Evolutionary conservation across 345 rosid species (phyloP), one percentile per base, ranked within the genome.

Genomic region (Linum lewisii): DNA sequence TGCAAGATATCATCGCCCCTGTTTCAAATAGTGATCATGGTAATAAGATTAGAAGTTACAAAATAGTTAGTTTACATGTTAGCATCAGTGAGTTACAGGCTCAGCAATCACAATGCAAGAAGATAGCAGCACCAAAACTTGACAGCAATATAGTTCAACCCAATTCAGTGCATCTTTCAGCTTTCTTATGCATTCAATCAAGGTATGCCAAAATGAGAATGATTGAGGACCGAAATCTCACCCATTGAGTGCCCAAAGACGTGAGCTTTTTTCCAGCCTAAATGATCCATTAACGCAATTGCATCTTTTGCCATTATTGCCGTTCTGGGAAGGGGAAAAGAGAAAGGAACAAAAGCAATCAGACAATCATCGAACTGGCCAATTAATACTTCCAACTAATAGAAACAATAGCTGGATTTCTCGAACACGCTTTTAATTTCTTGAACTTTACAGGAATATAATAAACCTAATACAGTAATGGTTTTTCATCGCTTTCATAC

Each of bases 1-100:
- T 90, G 78, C 90, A 89, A 80, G 96, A 81, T 66, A 93, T 81
- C 99, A 93, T 93, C 34, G 85, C 99, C 66, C 99, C 97, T 93
- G 83, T 62, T 64, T 63, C 53, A 20, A 45, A 52, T 13, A 13
- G 22, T 21, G 8, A 51, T 19, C 21, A 49, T 19, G 18, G 52
- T 49, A 5, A 49, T 10, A 34, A 34, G 38, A 34, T 34, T 34
- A 11, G 10, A 34, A 34, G 38, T 34, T 11, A 11, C 38, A 4
- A 16, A 42, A 42, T 1, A 11, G 18, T 42, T 16, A 4, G 18
- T 42, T 16, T 42, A 3, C 14, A 42, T 42, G 15, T 42, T 42
- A 42, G 18, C 18, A 42, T 42, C 18, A 42, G 47, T 42, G 15
- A 11, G 47, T 4, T 42, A 16, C 47, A 42, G 47, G 47, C 14